Conservation (phyloP, 805 yeast genomes). For the Priceomyces carsonii region DNA sequence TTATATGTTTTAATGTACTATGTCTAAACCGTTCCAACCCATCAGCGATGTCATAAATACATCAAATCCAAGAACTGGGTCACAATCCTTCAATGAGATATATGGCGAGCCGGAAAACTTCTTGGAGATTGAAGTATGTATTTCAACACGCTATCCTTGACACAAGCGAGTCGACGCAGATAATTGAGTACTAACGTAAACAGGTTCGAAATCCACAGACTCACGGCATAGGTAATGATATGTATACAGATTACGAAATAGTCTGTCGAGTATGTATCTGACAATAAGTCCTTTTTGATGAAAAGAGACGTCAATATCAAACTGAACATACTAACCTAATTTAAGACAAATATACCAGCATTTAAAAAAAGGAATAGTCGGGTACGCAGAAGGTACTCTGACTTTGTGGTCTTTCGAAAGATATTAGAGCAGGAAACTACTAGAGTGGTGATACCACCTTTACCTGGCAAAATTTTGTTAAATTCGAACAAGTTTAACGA, state of each 20-base stretch:
- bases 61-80: slow-evolving; percentile 37
- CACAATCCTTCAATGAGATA: slow-evolving; percentile 73
- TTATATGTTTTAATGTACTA: no score
- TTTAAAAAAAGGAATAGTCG: slow-evolving; percentile 63
- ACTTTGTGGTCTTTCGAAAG: slow-evolving; percentile 79
- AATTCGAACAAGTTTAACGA: slow-evolving; percentile 74
- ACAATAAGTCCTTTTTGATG: no score
- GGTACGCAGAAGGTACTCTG: slow-evolving; percentile 86
- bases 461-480: slow-evolving; percentile 84
- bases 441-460: slow-evolving; percentile 77
- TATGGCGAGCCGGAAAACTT: slow-evolving; percentile 96
- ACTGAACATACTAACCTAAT: slow-evolving; percentile 17
- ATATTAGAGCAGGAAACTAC: slow-evolving; percentile 74
- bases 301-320: no score
- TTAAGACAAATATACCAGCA: slow-evolving; percentile 80
- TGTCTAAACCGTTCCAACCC: slow-evolving; percentile 45
- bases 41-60: slow-evolving; percentile 42
- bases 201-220: slow-evolving; percentile 71
- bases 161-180: no score
- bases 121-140: slow-evolving; percentile 79
- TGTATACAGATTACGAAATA: slow-evolving; percentile 91
- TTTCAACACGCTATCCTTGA: no score
- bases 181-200: slow-evolving; percentile 26
- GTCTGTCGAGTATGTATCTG: slow-evolving; percentile 59
- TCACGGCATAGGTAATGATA: slow-evolving; percentile 61